phyloP scores from a whole-genome alignment of 208 protist genomes.

The Entamoeba invadens region DNA sequence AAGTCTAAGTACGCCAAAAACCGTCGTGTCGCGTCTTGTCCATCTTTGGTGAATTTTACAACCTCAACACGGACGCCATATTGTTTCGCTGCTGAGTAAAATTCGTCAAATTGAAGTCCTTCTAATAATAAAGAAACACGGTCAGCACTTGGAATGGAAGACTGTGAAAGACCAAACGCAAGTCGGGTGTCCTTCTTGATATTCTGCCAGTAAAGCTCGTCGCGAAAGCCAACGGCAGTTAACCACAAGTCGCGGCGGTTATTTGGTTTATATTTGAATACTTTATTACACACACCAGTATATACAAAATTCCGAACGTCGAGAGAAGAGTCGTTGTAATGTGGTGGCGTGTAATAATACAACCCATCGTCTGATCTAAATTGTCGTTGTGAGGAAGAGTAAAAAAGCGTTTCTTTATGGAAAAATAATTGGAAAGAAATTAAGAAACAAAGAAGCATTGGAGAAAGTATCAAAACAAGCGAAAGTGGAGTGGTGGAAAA shows the following conservation, averaged over 20 bases:
- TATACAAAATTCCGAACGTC: neutral
- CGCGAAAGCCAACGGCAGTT: neutral
- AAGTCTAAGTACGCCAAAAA: neutral
- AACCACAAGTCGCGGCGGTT: neutral
- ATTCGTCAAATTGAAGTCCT: neutral
- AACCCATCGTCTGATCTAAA: too few relatives aligned
- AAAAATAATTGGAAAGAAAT: too few relatives aligned
- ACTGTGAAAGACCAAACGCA: neutral
- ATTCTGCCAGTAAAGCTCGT: neutral
- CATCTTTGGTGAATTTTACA: neutral
- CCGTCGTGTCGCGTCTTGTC: neutral
- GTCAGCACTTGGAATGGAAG: neutral
- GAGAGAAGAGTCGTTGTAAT: neutral
- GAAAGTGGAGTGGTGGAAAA: too few relatives aligned
- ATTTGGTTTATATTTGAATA: neutral
- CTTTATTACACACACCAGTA: neutral
- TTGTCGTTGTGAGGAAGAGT: too few relatives aligned
- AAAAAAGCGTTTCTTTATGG: too few relatives aligned
- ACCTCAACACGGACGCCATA: neutral
- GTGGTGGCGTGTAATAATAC: too few relatives aligned
- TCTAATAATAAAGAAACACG: neutral
- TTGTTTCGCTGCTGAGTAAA: neutral
- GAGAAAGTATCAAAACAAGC: too few relatives aligned
- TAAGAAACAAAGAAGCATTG: too few relatives aligned
- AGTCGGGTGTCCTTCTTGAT: neutral